These are phyloP conservation scores for Boletus edulis DNA, from an alignment of 768 basidiomycete species.

Conservation along the genomic window DNA sequence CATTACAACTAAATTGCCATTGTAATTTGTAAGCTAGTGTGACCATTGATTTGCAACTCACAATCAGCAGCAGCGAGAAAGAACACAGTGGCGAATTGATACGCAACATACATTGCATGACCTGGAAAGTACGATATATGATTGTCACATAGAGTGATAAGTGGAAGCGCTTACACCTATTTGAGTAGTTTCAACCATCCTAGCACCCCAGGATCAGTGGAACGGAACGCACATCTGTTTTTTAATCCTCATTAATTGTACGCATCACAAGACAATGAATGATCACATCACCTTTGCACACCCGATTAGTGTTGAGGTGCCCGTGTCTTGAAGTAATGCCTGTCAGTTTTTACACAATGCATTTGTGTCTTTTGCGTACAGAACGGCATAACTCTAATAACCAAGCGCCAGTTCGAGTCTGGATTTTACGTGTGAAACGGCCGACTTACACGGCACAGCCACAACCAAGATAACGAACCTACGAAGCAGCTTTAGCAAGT, in stretches of 20 bases:
- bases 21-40: background rate
- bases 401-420: background rate
- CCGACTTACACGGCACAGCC: conserved; percentile 8
- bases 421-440: too few relatives aligned
- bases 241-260: too few relatives aligned
- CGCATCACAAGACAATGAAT: too few relatives aligned
- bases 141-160: too few relatives aligned
- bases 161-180: too few relatives aligned
- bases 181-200: too few relatives aligned
- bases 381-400: background rate
- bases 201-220: too few relatives aligned
- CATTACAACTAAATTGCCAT: background rate
- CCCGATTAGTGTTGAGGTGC: background rate
- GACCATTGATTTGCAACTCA: background rate
- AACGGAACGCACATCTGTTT: too few relatives aligned
- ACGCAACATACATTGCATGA: background rate
- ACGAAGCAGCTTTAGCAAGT: background rate
- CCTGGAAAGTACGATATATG: background rate
- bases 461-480: conserved; percentile 15
- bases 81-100: background rate
- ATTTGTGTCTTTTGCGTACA: background rate
- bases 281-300: too few relatives aligned
- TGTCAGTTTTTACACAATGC: background rate
- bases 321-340: background rate
- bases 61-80: conserved; percentile 5